phyloP scores from a whole-genome alignment of 148 eudicot genomes.

The Rhododendron williamsianum region DNA sequence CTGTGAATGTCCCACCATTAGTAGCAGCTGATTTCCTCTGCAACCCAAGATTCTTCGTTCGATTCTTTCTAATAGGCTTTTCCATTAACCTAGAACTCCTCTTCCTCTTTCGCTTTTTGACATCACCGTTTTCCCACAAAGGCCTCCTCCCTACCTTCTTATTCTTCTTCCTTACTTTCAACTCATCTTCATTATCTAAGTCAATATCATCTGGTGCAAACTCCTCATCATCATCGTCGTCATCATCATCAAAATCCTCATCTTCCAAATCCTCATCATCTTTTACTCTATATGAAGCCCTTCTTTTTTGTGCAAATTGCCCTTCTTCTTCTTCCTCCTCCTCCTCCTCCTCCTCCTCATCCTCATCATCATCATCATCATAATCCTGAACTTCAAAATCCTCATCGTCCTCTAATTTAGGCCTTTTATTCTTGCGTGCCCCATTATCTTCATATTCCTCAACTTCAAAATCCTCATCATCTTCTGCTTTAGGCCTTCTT shows the following conservation, averaged over 20 bases:
- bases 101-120: slow-evolving; percentile 26
- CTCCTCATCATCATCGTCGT: slow-evolving; percentile 52
- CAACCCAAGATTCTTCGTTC: slow-evolving; percentile 19
- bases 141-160: slow-evolving; percentile 32
- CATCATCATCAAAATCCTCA: slow-evolving; percentile 24
- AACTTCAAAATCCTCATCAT: slow-evolving; percentile 41
- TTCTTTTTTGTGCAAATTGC: background rate
- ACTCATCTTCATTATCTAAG: slow-evolving; percentile 43
- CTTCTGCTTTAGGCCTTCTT: slow-evolving; percentile 16
- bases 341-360: slow-evolving; percentile 13
- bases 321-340: background rate
- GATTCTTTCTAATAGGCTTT: slow-evolving; percentile 35
- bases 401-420: slow-evolving; percentile 41
- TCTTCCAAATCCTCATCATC: slow-evolving; percentile 24
- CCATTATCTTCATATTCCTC: slow-evolving; percentile 35
- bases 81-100: slow-evolving; percentile 26
- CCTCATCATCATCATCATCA: slow-evolving; percentile 37
- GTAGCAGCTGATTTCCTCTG: slow-evolving; percentile 24
- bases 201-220: slow-evolving; percentile 51
- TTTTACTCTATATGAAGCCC: background rate
- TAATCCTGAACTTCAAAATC: slow-evolving; percentile 26
- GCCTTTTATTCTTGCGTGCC: slow-evolving; percentile 38
- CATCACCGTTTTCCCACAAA: slow-evolving; percentile 26
- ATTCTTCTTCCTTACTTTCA: slow-evolving; percentile 21
- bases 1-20: slow-evolving; percentile 27